Evolutionary conservation across 129 eudicot genomes (phyloP).

Genomic region (Silybum marianum): DNA sequence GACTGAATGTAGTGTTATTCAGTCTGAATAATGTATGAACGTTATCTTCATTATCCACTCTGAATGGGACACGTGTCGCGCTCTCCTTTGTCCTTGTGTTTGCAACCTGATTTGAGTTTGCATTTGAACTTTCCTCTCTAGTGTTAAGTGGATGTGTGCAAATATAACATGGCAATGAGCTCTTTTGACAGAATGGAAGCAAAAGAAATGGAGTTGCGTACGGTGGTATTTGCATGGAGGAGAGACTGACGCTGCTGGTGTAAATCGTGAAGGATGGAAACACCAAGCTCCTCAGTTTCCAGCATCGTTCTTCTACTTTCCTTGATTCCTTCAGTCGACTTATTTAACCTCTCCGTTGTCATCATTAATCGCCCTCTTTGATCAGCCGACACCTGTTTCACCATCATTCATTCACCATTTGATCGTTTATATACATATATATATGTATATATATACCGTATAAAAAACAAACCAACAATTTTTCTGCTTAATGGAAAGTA

Average conservation of each 20-base stretch:
- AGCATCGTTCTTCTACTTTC: conserved; percentile 58
- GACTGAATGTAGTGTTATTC: too few relatives aligned
- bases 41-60: too few relatives aligned
- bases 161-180: background rate
- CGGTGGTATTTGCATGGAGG: conserved; percentile 52
- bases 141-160: background rate
- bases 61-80: too few relatives aligned
- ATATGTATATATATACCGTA: too few relatives aligned
- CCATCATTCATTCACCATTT: background rate
- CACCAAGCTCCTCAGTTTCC: conserved; percentile 68
- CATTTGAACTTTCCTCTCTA: too few relatives aligned
- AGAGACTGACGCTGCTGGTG: conserved; percentile 67
- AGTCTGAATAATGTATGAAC: too few relatives aligned
- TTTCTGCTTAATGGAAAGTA: background rate
- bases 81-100: too few relatives aligned
- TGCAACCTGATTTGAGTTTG: too few relatives aligned
- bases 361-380: conserved; percentile 55
- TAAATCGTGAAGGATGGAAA: conserved; percentile 61
- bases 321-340: conserved; percentile 47
- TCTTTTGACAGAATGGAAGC: background rate
- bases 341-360: conserved; percentile 58
- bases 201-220: conserved; percentile 11
- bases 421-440: background rate
- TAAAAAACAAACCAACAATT: too few relatives aligned
- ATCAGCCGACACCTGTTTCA: conserved; percentile 51